Base-by-base conservation (phyloP, 1,139 yeast genomes). In the Diutina rugosa region DNA sequence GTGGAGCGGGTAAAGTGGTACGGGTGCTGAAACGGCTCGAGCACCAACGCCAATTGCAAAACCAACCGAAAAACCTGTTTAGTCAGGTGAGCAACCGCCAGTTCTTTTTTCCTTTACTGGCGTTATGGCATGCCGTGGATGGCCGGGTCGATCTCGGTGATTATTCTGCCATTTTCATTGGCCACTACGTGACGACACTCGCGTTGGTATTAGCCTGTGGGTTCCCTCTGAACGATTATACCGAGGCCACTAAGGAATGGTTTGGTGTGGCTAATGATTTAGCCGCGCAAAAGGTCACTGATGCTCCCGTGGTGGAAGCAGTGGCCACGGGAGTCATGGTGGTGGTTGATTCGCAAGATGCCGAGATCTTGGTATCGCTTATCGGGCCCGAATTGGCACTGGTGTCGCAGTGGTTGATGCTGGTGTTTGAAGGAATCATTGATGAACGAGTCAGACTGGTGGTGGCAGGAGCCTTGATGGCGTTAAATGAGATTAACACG, bases 41-140 rank as follows among this genome's bases (percentile, higher is more conserved):
- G 12, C n/a, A 49, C 44, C 53, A 49, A 9, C 53, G 53, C 14
- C 53, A 49, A 32, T 16, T 49, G 9, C 16, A 30, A 18, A 10
- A 30, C 44, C 29, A 16, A n/a, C 53, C 53, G 7, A 14, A 29
- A n/a, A 49, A 49, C 32, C 18, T 14, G 9, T 49, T 49, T 9
- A 49, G 53, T 18, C 53, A 49, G 44, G 44, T 49, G 12, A 32
- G 44, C 16, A 49, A 49, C 21, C 41, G 44, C 14, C 44, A 49
- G n/a, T 49, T 49, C n/a, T 49, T 49, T 16, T 49, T 49, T 6
- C 53, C 53, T 28, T 16, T 49, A 44, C 45, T 49, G 53, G 41
- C 41, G 14, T 32, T 49, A 16, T 49, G 53, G 53, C 18, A 32
- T 12, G 7, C 18, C 6, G 53, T 49, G 8, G 53, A 16, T 6